Conservation (phyloP, 495 filamentous ascomycete species). For the Aspergillus olivimuriae region DNA sequence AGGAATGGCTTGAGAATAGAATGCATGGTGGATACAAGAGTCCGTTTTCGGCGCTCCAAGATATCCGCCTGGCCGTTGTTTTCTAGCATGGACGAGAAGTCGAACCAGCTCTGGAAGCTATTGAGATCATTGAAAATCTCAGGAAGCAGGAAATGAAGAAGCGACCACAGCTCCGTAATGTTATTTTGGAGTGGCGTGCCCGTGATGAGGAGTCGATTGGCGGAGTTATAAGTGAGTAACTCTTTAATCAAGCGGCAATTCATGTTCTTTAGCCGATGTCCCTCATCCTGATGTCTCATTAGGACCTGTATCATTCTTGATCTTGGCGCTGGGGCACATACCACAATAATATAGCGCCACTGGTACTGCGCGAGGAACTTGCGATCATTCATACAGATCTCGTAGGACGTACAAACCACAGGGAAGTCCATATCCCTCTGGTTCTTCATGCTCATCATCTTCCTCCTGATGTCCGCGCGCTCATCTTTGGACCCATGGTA, state of each 20-base stretch:
- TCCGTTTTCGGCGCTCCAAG: constrained; percentile 57
- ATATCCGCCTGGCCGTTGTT: constrained; percentile 57
- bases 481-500: constrained; percentile 81
- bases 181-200: constrained; percentile 97
- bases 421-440: constrained; percentile 68
- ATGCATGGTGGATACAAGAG: constrained; percentile 83
- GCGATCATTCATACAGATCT: constrained; percentile 89
- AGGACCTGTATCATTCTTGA: constrained; percentile 3
- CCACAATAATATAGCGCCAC: constrained; percentile 96
- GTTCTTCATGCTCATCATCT: constrained; percentile 51
- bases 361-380: constrained; percentile 71
- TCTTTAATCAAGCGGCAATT: constrained; percentile 88
- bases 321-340: constrained; percentile 30
- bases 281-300: constrained; percentile 62
- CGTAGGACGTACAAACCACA: constrained; percentile 87
- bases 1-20: constrained; percentile 89
- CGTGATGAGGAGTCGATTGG: constrained; percentile 86
- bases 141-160: constrained; percentile 89
- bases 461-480: constrained; percentile 62
- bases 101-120: constrained; percentile 91
- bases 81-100: constrained; percentile 84
- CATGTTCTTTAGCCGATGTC: constrained; percentile 95
- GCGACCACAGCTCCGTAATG: constrained; percentile 88
- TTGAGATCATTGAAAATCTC: constrained; percentile 86
- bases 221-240: constrained; percentile 78